Evolutionary conservation across 192 early-diverging fungal species (phyloP).

Genomic region (Diversispora epigaea): DNA sequence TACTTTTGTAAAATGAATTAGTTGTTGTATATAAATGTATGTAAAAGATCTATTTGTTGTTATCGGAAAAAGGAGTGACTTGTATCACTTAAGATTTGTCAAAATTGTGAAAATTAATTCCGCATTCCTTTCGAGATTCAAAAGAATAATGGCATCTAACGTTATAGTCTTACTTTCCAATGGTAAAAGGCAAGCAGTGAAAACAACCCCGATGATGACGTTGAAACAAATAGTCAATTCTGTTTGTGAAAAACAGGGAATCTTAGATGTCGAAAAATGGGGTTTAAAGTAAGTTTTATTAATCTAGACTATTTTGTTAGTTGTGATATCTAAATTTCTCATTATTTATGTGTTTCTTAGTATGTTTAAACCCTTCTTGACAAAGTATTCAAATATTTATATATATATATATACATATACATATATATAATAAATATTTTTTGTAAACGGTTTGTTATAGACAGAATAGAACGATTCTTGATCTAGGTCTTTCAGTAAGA

Average conservation of each 20-base stretch:
- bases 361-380: background rate
- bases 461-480: conserved; percentile 59
- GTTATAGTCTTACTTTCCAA: conserved; percentile 54
- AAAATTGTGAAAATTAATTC: no score
- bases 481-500: conserved; percentile 71
- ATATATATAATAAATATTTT: background rate
- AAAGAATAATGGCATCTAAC: conserved; percentile 53
- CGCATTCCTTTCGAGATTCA: no score
- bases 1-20: no score
- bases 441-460: conserved; percentile 30
- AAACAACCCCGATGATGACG: conserved; percentile 74
- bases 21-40: no score
- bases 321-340: background rate
- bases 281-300: conserved; percentile 52
- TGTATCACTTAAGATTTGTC: no score
- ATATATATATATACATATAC: background rate
- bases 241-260: conserved; percentile 60
- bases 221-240: conserved; percentile 63
- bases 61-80: no score
- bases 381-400: conserved; percentile 17
- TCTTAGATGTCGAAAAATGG: conserved; percentile 54
- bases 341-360: background rate
- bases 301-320: background rate
- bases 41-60: no score
- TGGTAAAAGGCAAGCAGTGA: conserved; percentile 54